phyloP scores from a whole-genome alignment of 306 rosid genomes.

The Citrullus mucosospermus region DNA sequence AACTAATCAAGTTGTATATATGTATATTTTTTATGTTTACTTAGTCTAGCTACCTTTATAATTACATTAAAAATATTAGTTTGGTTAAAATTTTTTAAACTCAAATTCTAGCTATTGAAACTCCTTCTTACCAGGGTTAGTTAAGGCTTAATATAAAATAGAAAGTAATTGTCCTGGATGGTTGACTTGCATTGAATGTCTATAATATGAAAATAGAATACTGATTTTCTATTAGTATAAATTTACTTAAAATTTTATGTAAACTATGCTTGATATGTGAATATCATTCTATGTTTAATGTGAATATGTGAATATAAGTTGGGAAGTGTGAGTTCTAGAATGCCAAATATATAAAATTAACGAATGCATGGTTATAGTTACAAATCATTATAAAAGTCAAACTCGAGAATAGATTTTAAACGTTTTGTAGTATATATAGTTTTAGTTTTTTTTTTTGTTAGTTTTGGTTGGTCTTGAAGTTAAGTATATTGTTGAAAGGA shows the following conservation, averaged over 20 bases:
- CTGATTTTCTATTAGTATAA: too few species aligned
- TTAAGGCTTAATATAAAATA: not conserved
- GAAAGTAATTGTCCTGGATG: not conserved
- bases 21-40: not conserved
- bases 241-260: not conserved
- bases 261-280: not conserved
- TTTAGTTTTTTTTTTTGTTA: not conserved
- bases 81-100: not conserved
- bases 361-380: too few species aligned
- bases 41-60: not conserved
- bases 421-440: not conserved
- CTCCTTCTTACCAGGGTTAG: too few species aligned
- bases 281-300: not conserved
- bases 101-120: not conserved
- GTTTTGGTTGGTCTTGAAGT: not conserved
- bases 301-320: not conserved
- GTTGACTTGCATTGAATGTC: not conserved
- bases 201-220: not conserved
- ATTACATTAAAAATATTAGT: not conserved
- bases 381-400: not conserved
- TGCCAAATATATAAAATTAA: too few species aligned
- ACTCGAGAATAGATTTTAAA: not conserved
- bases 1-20: not conserved
- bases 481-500: not conserved
- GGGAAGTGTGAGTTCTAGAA: too few species aligned